Evolutionary conservation across 495 filamentous ascomycete genomes (phyloP).

Genomic region (Xylona heveae): DNA sequence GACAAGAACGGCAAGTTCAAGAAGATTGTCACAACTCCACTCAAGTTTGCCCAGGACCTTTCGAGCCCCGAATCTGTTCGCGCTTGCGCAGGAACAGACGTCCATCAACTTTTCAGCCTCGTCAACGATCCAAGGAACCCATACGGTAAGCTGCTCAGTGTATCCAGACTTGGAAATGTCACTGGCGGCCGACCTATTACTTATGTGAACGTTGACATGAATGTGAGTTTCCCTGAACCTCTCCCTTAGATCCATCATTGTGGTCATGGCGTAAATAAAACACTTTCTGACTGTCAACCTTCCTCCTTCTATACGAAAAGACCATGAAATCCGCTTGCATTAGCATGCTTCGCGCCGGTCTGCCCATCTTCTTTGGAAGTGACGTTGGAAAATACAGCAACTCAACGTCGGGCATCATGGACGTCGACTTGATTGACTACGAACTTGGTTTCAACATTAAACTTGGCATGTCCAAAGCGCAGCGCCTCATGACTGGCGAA

Average conservation of each 20-base stretch:
- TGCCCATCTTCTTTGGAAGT: slow-evolving; percentile 72
- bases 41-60: slow-evolving; percentile 41
- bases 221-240: slow-evolving; percentile 11
- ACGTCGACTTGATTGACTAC: slow-evolving; percentile 48
- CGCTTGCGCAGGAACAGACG: slow-evolving; percentile 26
- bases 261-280: no score
- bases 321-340: slow-evolving; percentile 52
- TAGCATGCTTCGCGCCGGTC: slow-evolving; percentile 48
- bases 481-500: slow-evolving; percentile 48
- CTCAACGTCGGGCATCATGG: slow-evolving; percentile 46
- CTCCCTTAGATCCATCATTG: no score
- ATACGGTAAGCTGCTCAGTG: slow-evolving; percentile 47
- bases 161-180: slow-evolving; percentile 60
- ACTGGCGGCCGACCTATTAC: slow-evolving; percentile 44
- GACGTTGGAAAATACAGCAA: slow-evolving; percentile 72
- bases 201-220: slow-evolving; percentile 67
- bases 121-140: slow-evolving; percentile 68
- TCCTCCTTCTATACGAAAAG: slow-evolving; percentile 1
- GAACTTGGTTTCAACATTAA: slow-evolving; percentile 56
- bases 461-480: slow-evolving; percentile 50
- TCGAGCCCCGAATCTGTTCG: slow-evolving; percentile 21
- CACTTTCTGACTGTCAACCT: no score
- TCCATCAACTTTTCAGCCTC: slow-evolving; percentile 47
- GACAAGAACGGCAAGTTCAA: slow-evolving; percentile 41
- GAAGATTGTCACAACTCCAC: slow-evolving; percentile 37